Evolutionary conservation across 208 protist species (phyloP).

Genomic region (Trypanosoma cruzi): DNA sequence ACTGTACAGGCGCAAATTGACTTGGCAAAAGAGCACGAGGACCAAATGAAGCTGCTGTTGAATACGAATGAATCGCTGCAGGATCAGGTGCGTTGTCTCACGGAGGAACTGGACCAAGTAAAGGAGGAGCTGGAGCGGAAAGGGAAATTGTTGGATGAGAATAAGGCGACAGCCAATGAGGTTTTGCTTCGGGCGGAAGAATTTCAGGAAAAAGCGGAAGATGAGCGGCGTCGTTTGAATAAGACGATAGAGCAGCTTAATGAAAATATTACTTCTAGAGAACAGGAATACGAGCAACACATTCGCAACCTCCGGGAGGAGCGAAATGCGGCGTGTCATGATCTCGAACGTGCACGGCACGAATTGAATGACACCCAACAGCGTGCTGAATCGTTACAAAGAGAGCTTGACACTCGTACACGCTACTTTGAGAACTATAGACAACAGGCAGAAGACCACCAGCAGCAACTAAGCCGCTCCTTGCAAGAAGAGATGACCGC

Average conservation of each 20-base stretch:
- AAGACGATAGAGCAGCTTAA: slow-evolving; percentile 13
- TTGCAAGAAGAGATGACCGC: slow-evolving; percentile 52
- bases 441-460: slow-evolving; percentile 32
- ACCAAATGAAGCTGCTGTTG: slow-evolving; percentile 51
- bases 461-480: slow-evolving; percentile 40
- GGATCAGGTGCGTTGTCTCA: slow-evolving; percentile 40
- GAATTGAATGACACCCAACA: slow-evolving; percentile 19
- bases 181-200: slow-evolving; percentile 12
- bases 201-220: slow-evolving; percentile 1
- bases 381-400: slow-evolving; percentile 9
- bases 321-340: slow-evolving; percentile 21
- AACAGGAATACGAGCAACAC: slow-evolving; percentile 46
- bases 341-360: not conserved
- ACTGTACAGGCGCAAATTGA: slow-evolving; percentile 54
- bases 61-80: slow-evolving; percentile 45
- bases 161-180: slow-evolving; percentile 6
- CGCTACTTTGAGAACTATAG: slow-evolving; percentile 21
- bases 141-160: slow-evolving; percentile 6
- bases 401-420: slow-evolving; percentile 10
- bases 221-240: slow-evolving; percentile 8
- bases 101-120: not conserved
- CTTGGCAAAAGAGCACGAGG: slow-evolving; percentile 54
- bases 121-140: slow-evolving; percentile 6
- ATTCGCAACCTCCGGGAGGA: slow-evolving; percentile 47
- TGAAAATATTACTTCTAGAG: slow-evolving; percentile 18